phyloP scores from a whole-genome alignment of 805 yeast species.

The Metschnikowia lunata region DNA sequence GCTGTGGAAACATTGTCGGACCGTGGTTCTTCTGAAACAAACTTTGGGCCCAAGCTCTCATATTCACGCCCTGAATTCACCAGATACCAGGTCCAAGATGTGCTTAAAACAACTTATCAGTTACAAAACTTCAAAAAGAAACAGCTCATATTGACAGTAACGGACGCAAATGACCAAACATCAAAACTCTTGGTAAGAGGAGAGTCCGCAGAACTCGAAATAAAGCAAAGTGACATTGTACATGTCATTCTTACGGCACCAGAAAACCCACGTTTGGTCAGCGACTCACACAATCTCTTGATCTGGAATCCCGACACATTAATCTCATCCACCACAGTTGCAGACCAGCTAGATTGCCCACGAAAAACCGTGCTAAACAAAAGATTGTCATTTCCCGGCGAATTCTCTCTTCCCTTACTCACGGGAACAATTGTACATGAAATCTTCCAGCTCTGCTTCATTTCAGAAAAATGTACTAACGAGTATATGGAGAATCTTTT shows the following conservation, averaged over 20 bases:
- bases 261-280: slow-evolving; percentile 42
- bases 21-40: not conserved
- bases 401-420: slow-evolving; percentile 57
- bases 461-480: slow-evolving; percentile 30
- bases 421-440: slow-evolving; percentile 83
- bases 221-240: slow-evolving; percentile 50
- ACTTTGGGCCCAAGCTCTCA: slow-evolving; percentile 34
- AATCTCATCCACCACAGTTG: slow-evolving; percentile 75
- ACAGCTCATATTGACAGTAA: slow-evolving; percentile 55
- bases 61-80: slow-evolving; percentile 44
- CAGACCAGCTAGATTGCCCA: slow-evolving; percentile 70
- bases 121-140: slow-evolving; percentile 25
- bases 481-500: slow-evolving; percentile 34
- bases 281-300: slow-evolving; percentile 55
- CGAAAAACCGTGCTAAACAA: slow-evolving; percentile 63
- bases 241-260: slow-evolving; percentile 52
- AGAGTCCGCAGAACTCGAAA: slow-evolving; percentile 51
- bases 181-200: slow-evolving; percentile 54
- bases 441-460: slow-evolving; percentile 59
- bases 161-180: slow-evolving; percentile 27
- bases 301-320: slow-evolving; percentile 82
- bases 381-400: slow-evolving; percentile 59
- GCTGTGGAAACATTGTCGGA: slow-evolving; percentile 16
- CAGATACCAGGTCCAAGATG: slow-evolving; percentile 42
- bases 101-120: slow-evolving; percentile 30